Evolutionary conservation across 2,329 filamentous ascomycete species (phyloP), one percentile per base, ranked within the genome.

Genomic region (Mycosphaerelloides madeirae): DNA sequence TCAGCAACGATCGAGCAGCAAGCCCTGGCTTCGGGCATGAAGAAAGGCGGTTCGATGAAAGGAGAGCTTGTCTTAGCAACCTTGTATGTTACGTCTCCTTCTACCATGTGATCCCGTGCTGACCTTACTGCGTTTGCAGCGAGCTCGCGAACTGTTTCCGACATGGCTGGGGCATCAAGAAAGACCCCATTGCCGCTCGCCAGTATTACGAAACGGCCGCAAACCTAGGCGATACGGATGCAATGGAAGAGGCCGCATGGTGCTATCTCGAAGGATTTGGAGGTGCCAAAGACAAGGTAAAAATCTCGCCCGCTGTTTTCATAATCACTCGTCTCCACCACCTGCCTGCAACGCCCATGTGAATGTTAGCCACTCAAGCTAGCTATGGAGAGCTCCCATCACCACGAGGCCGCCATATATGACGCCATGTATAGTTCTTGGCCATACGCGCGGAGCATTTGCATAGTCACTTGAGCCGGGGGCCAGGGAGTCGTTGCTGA

Each of bases 151-250:
- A 93, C 67, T 91, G 78, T 69, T 97, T 96, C 74, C 83, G 93
- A 49, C 81, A 97, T 66, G 93, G 89, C 43, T 97, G 91, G 91
- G 93, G 93, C 38, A 84, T 95, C 38, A 76, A 80, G 51, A 86
- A 86, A 63, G 93, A 98, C 65, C 79, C 89, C 29, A 76, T 87
- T 41, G 93, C 93, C 36, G 93, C 93, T 38, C 75, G 76, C 57
- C 75, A 95, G 77, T 98, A 97, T 68, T 98, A 97, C 68, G 91
- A 97, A 70, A 96, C 91, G 8, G 93, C 93, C 20, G 93, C 93
- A 49, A 97, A 98, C 65, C 72, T 98, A 55, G 93, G 93, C 49
- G 93, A 98, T 67, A 87, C 87, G 34, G 93, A 98, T 71, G 93
- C 90, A 46, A 95, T 97, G 90, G 95, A 96, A 64, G 91, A 97